Evolutionary conservation across 176 grass and related monocot genomes (phyloP).

Genomic region (Alloteropsis semialata): DNA sequence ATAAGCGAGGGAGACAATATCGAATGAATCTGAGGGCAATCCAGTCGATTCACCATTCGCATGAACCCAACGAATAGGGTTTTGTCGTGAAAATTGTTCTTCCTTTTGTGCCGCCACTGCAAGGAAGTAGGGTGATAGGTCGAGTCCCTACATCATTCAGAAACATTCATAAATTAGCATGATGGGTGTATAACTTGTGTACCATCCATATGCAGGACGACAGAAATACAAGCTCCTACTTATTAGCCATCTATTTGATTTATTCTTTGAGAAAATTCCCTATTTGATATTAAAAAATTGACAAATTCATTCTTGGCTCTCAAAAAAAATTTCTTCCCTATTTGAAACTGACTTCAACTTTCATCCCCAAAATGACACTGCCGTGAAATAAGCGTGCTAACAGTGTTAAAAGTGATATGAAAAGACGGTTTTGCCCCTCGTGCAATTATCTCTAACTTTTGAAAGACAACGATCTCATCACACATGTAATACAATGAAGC

Average conservation of each 20-base stretch:
- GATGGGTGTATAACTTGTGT: background rate
- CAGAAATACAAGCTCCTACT: background rate
- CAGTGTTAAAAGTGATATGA: too few species aligned
- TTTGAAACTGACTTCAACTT: too few species aligned
- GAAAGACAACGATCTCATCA: too few species aligned
- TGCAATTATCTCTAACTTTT: too few species aligned
- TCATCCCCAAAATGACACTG: too few species aligned
- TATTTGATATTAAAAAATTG: too few species aligned
- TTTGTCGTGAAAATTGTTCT: conserved; percentile 47
- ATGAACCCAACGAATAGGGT: conserved; percentile 73
- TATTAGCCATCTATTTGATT: background rate
- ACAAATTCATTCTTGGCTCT: too few species aligned
- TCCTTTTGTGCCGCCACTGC: conserved; percentile 75
- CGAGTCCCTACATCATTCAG: conserved; percentile 53
- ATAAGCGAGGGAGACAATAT: conserved; percentile 77
- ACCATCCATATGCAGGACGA: background rate
- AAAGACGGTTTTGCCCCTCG: too few species aligned
- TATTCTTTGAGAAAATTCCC: too few species aligned
- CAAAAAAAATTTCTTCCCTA: too few species aligned
- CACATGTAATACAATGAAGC: too few species aligned
- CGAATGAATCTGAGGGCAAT: conserved; percentile 66
- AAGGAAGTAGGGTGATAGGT: conserved; percentile 80
- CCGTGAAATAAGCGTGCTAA: too few species aligned
- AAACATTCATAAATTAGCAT: background rate
- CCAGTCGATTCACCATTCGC: conserved; percentile 80